phyloP scores from a whole-genome alignment of 805 yeast genomes.

The Myxozyma sirexii region DNA sequence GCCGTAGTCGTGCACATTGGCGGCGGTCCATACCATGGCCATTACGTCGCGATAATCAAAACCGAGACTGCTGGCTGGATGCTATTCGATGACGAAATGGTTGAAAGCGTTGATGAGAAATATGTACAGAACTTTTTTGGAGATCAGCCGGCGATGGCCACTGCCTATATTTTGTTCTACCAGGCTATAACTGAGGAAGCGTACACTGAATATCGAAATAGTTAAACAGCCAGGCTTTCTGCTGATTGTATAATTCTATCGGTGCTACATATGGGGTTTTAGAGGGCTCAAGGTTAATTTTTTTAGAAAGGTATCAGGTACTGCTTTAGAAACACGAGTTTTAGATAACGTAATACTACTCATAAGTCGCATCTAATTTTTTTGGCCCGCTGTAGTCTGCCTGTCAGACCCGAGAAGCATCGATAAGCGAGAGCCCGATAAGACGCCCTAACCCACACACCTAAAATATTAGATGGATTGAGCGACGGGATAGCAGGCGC shows the following conservation, averaged over 20 bases:
- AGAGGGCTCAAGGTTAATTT: too few relatives aligned
- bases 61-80: slow-evolving; percentile 83
- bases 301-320: too few relatives aligned
- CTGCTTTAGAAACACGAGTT: too few relatives aligned
- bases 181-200: slow-evolving; percentile 53
- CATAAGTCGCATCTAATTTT: too few relatives aligned
- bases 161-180: slow-evolving; percentile 89
- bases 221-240: not conserved
- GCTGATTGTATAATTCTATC: not conserved
- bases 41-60: slow-evolving; percentile 84
- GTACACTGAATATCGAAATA: slow-evolving; percentile 1
- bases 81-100: slow-evolving; percentile 92
- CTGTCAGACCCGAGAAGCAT: too few relatives aligned
- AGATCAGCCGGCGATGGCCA: slow-evolving; percentile 81
- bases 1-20: slow-evolving; percentile 94
- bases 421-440: not conserved
- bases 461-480: not conserved
- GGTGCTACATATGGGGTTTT: too few relatives aligned
- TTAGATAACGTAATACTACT: too few relatives aligned
- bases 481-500: not conserved
- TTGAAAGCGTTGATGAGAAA: slow-evolving; percentile 80
- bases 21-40: slow-evolving; percentile 98
- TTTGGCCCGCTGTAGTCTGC: too few relatives aligned
- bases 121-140: slow-evolving; percentile 87
- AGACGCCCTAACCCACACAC: not conserved